Percentiles rank a stretch among this genome's conserved stretches.
These are phyloP conservation scores for Plasmodium blacklocki DNA, from an alignment of 169 alveolate genomes.

Conservation along the genomic window DNA sequence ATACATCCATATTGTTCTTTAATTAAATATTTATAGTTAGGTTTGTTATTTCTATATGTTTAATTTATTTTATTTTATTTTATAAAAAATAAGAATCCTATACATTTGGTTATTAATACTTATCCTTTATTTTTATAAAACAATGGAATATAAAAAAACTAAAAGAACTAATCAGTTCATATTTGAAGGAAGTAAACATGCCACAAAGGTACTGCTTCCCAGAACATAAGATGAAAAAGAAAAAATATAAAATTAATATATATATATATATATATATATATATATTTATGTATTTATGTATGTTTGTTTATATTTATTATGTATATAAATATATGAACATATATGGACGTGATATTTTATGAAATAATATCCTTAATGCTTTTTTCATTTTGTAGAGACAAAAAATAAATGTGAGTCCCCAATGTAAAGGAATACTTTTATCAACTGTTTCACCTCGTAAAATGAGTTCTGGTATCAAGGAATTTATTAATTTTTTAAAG, in stretches of 20 bases:
- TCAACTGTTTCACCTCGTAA: constrained; percentile 30
- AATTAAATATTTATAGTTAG: no score
- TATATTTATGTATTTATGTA: neutral
- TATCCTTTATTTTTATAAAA: neutral
- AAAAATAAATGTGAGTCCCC: constrained; percentile 43
- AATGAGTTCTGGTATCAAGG: constrained; percentile 29
- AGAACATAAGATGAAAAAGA: neutral
- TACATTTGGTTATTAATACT: neutral
- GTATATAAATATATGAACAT: neutral
- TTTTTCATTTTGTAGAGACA: constrained; percentile 26
- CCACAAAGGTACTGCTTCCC: constrained; percentile 14
- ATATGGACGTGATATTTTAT: no score
- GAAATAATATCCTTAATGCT: no score
- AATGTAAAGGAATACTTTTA: constrained; percentile 62
- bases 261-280: neutral
- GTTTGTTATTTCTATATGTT: no score
- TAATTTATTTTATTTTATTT: no score
- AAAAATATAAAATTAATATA: neutral
- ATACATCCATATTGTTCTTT: no score
- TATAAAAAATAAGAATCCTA: constrained; percentile 26
- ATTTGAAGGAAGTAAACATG: constrained; percentile 58
- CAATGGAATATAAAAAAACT: constrained; percentile 70
- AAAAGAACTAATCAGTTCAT: constrained; percentile 54
- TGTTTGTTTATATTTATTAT: neutral
- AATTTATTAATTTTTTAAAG: constrained; percentile 35